Conservation (phyloP, 192 early-diverging fungal species). For the Tieghemiomyces parasiticus region DNA sequence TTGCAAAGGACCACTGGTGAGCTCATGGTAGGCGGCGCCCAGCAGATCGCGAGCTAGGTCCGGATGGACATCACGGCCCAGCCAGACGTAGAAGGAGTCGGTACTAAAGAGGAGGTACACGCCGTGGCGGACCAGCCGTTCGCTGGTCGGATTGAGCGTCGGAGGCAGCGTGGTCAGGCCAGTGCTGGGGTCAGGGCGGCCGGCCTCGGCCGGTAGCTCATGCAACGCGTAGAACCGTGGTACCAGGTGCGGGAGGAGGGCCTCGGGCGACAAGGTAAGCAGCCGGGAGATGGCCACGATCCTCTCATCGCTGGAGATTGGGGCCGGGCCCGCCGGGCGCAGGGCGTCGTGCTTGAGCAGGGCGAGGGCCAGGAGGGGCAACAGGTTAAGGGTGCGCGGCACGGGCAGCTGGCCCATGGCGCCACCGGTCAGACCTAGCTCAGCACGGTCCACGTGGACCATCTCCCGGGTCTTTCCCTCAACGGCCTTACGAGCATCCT, state of each 20-base stretch:
- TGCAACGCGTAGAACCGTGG: constrained; percentile 77
- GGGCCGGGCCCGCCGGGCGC: constrained; percentile 30
- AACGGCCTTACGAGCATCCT: constrained; percentile 88
- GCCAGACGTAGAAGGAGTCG: constrained; percentile 74
- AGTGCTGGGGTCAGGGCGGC: constrained; percentile 19
- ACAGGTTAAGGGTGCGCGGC: constrained; percentile 69
- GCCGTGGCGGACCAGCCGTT: constrained; percentile 71
- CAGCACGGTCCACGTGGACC: constrained; percentile 75
- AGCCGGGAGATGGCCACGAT: constrained; percentile 63
- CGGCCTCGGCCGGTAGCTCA: constrained; percentile 48
- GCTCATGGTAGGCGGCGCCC: constrained; percentile 59
- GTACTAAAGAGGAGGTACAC: constrained; percentile 78
- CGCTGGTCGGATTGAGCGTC: constrained; percentile 61
- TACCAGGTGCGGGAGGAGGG: constrained; percentile 47
- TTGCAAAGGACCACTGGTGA: constrained; percentile 61
- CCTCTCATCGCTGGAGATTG: constrained; percentile 67
- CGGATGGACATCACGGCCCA: constrained; percentile 66
- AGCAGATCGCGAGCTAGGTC: constrained; percentile 61
- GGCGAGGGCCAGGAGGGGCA: constrained; percentile 70
- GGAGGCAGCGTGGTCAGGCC: constrained; percentile 61
- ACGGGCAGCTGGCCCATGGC: constrained; percentile 68
- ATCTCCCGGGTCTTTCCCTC: constrained; percentile 77
- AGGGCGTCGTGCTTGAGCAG: constrained; percentile 65
- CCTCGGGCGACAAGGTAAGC: constrained; percentile 69
- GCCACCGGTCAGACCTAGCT: constrained; percentile 52